Percentiles rank a stretch among this genome's conserved stretches.
Conservation (phyloP, 2,329 filamentous ascomycete species). For the Chaetomium globosum region DNA sequence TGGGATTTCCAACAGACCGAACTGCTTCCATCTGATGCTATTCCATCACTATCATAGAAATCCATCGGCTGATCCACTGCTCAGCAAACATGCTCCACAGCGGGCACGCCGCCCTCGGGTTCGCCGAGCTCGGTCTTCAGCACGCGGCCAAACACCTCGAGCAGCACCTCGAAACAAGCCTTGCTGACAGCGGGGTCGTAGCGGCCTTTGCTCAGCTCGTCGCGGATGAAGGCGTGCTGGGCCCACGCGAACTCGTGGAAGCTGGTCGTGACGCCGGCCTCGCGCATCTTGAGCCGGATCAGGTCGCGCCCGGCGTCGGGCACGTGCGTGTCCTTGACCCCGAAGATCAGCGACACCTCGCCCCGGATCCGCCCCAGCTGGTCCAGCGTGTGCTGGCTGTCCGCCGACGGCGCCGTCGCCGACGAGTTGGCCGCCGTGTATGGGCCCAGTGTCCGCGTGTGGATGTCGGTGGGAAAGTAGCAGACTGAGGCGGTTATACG, state of each 20-base stretch:
- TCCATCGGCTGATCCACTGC: background rate
- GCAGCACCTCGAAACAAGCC: conserved; percentile 85
- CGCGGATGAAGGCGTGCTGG: conserved; percentile 91
- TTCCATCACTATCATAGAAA: background rate
- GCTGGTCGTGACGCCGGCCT: conserved; percentile 71
- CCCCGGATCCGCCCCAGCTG: conserved; percentile 67
- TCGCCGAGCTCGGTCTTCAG: conserved; percentile 79
- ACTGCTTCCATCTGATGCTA: background rate
- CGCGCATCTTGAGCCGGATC: conserved; percentile 79
- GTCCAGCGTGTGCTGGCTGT: conserved; percentile 57
- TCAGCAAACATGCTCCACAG: conserved; percentile 74
- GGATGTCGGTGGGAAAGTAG: conserved; percentile 93
- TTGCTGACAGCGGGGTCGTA: conserved; percentile 87
- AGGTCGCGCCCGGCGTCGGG: conserved; percentile 79
- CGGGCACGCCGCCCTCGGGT: conserved; percentile 60
- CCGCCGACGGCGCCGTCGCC: conserved; percentile 40
- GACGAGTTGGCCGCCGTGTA: conserved; percentile 53
- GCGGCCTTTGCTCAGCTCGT: conserved; percentile 89
- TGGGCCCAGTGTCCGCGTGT: conserved; percentile 73
- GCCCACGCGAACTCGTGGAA: conserved; percentile 93
- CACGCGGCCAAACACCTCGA: conserved; percentile 79
- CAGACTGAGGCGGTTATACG: conserved; percentile 76
- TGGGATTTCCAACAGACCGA: background rate
- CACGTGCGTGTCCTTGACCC: conserved; percentile 87
- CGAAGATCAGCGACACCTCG: conserved; percentile 88